Conservation (phyloP, 495 filamentous ascomycete species). For the Neurospora terricola region DNA sequence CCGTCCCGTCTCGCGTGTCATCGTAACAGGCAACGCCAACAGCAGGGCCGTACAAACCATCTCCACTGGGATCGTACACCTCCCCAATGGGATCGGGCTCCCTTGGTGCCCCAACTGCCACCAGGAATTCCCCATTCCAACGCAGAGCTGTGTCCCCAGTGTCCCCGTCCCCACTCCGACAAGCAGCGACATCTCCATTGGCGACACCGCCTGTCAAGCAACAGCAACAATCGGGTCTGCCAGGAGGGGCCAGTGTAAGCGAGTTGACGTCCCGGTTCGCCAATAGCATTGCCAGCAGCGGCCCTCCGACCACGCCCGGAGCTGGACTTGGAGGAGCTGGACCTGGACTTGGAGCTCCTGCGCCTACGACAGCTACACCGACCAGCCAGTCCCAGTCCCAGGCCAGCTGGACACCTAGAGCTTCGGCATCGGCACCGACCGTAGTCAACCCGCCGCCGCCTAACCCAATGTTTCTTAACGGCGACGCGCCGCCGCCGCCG, state of each 20-base stretch:
- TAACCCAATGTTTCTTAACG: neutral
- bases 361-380: slow-evolving; percentile 8
- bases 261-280: neutral
- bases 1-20: neutral
- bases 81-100: slow-evolving; percentile 61
- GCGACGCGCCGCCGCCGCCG: neutral
- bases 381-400: slow-evolving; percentile 25
- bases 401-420: neutral
- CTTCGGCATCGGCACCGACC: neutral
- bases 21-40: slow-evolving; percentile 35
- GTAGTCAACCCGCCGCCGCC: neutral
- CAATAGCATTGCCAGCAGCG: neutral
- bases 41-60: slow-evolving; percentile 50
- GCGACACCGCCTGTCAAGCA: slow-evolving; percentile 32
- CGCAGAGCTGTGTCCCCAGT: slow-evolving; percentile 33
- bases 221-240: slow-evolving; percentile 1
- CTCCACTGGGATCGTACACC: slow-evolving; percentile 18
- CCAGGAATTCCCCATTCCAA: slow-evolving; percentile 64
- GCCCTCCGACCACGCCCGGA: neutral
- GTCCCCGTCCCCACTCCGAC: slow-evolving; percentile 37
- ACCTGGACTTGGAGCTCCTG: neutral
- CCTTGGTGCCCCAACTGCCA: slow-evolving; percentile 43
- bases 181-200: slow-evolving; percentile 32
- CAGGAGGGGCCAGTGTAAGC: slow-evolving; percentile 23
- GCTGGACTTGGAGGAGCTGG: neutral